Evolutionary conservation across 1,139 yeast species (phyloP).

Genomic region (Suhomyces bribrorum): DNA sequence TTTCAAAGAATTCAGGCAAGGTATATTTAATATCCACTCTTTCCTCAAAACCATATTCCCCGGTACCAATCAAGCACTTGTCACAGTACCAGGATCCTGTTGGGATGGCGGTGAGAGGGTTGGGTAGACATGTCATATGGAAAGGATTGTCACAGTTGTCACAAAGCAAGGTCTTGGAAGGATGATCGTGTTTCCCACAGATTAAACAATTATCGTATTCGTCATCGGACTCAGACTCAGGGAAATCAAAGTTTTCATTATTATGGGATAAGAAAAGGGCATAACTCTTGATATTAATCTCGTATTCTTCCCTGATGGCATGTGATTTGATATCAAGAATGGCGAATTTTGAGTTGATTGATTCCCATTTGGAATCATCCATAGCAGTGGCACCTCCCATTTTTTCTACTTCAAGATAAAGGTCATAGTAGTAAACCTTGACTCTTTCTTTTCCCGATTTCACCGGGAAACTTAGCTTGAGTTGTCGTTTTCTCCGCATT

Average conservation of each 20-base stretch:
- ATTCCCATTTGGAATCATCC: constrained; percentile 33
- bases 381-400: constrained; percentile 26
- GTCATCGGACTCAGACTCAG: constrained; percentile 24
- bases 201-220: constrained; percentile 45
- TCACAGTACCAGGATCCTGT: constrained; percentile 76
- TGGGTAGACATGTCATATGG: constrained; percentile 64
- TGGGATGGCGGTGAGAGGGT: constrained; percentile 54
- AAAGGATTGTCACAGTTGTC: constrained; percentile 72
- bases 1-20: constrained; percentile 57
- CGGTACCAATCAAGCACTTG: constrained; percentile 79
- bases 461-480: constrained; percentile 27
- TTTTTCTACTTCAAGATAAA: constrained; percentile 48
- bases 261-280: constrained; percentile 42
- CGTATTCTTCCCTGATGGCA: constrained; percentile 35
- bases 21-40: constrained; percentile 58
- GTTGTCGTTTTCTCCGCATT: constrained; percentile 41
- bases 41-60: constrained; percentile 88
- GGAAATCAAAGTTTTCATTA: constrained; percentile 20
- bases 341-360: constrained; percentile 31
- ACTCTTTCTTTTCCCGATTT: constrained; percentile 9
- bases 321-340: constrained; percentile 18
- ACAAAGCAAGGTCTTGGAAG: constrained; percentile 58
- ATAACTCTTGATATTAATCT: constrained; percentile 39
- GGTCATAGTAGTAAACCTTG: constrained; percentile 52
- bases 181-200: constrained; percentile 54